Conservation (phyloP, 768 basidiomycete genomes). For the Suillus decipiens region DNA sequence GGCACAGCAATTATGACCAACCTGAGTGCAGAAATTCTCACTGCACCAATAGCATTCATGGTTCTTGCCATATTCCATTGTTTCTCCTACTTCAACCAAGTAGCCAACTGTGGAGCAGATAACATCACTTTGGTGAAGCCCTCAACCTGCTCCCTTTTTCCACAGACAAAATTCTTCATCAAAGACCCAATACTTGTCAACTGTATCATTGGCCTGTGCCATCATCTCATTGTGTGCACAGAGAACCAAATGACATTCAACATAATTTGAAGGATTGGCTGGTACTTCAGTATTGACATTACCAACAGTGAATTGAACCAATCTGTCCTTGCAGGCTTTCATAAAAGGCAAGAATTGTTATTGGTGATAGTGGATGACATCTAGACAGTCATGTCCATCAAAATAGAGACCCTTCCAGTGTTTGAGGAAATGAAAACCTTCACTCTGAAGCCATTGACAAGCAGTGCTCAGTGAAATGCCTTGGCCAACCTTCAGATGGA, state of each 20-base stretch:
- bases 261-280: constrained; percentile 14
- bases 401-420: constrained; percentile 19
- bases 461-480: constrained; percentile 7
- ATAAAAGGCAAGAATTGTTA: constrained; percentile 17
- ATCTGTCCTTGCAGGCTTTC: constrained; percentile 19
- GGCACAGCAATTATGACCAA: constrained; percentile 21
- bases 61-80: constrained; percentile 45
- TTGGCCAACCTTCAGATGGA: constrained; percentile 12
- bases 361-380: constrained; percentile 18
- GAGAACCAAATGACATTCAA: constrained; percentile 23
- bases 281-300: constrained; percentile 15
- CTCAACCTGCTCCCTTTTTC: constrained; percentile 41
- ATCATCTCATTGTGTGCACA: constrained; percentile 42
- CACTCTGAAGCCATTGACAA: not conserved
- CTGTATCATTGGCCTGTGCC: constrained; percentile 40
- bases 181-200: no score
- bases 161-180: constrained; percentile 36
- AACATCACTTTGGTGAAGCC: constrained; percentile 39
- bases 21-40: constrained; percentile 36
- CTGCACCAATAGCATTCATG: constrained; percentile 43
- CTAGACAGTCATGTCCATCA: constrained; percentile 23
- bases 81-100: constrained; percentile 33
- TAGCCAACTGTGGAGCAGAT: constrained; percentile 37
- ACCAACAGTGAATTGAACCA: constrained; percentile 14
- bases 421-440: constrained; percentile 7